A percentile compares a stretch with the other conserved stretches of the same genome.
Evolutionary conservation across 768 basidiomycete genomes (phyloP).

Genomic region (Zangia roseola): DNA sequence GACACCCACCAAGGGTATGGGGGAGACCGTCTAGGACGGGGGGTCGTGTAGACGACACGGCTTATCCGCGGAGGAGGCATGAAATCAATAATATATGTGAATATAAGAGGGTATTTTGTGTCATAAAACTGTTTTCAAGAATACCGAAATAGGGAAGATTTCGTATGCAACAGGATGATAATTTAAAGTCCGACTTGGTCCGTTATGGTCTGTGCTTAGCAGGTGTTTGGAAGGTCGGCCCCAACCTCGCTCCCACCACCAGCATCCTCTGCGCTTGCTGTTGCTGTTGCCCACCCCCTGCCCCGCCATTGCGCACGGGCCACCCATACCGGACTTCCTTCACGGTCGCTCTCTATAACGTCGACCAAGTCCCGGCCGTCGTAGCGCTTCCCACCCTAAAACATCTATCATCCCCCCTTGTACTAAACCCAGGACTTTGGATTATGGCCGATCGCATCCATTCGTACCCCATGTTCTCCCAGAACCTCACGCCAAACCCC

Average conservation of each 20-base stretch:
- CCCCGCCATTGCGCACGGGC: constrained; percentile 49
- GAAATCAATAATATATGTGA: background rate
- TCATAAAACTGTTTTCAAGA: constrained; percentile 14
- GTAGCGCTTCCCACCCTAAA: constrained; percentile 28
- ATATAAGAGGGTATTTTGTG: constrained; percentile 14
- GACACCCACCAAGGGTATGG: background rate
- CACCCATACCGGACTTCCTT: constrained; percentile 27
- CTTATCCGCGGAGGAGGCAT: constrained; percentile 7
- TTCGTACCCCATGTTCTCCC: constrained; percentile 54
- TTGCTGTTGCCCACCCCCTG: constrained; percentile 33
- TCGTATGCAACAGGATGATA: constrained; percentile 17
- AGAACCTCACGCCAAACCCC: constrained; percentile 45
- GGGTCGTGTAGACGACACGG: too few species aligned
- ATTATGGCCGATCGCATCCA: constrained; percentile 63
- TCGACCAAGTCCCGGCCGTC: constrained; percentile 22
- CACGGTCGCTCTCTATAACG: constrained; percentile 21
- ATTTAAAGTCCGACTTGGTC: constrained; percentile 35
- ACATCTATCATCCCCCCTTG: constrained; percentile 30
- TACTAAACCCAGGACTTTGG: constrained; percentile 29
- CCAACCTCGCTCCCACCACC: constrained; percentile 61
- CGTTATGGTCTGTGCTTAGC: constrained; percentile 39
- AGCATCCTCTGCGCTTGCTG: constrained; percentile 39
- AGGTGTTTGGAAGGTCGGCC: constrained; percentile 42
- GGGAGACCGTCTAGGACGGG: too few species aligned
- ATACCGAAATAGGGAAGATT: constrained; percentile 13